These are phyloP conservation scores for Nicotiana attenuata DNA, from an alignment of 257 asterid genomes.

Conservation along the genomic window DNA sequence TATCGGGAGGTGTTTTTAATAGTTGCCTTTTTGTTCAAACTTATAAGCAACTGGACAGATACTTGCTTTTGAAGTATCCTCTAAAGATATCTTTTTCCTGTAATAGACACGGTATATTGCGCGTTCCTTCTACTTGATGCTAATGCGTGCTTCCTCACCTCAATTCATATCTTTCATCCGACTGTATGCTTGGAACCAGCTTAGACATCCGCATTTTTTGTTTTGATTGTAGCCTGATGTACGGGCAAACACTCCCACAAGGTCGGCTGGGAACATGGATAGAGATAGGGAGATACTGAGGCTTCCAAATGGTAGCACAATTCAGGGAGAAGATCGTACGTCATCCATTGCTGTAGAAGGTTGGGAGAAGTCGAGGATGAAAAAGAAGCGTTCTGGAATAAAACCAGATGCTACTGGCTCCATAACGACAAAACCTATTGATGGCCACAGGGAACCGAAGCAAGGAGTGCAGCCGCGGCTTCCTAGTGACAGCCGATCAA, in stretches of 20 bases:
- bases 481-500: conserved; percentile 56
- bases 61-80: conserved; percentile 4
- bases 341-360: conserved; percentile 62
- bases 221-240: conserved; percentile 49
- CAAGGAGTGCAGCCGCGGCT: conserved; percentile 65
- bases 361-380: conserved; percentile 91
- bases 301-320: conserved; percentile 46
- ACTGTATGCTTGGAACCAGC: neutral
- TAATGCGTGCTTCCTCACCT: conserved; percentile 1
- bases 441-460: conserved; percentile 65
- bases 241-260: conserved; percentile 51
- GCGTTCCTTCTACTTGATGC: neutral
- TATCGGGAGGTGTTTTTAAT: neutral
- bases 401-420: conserved; percentile 61
- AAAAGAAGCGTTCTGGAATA: conserved; percentile 87
- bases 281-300: conserved; percentile 66
- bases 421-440: conserved; percentile 43
- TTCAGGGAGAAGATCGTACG: conserved; percentile 59
- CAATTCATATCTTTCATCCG: neutral
- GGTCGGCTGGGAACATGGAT: conserved; percentile 50
- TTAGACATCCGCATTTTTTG: conserved; percentile 18
- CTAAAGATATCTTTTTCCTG: neutral
- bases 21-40: neutral
- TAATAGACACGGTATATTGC: neutral
- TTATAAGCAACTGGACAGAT: neutral